Evolutionary conservation across 345 rosid genomes (phyloP), one percentile per base, ranked within the genome.

Genomic region (Dipteronia sinensis): DNA sequence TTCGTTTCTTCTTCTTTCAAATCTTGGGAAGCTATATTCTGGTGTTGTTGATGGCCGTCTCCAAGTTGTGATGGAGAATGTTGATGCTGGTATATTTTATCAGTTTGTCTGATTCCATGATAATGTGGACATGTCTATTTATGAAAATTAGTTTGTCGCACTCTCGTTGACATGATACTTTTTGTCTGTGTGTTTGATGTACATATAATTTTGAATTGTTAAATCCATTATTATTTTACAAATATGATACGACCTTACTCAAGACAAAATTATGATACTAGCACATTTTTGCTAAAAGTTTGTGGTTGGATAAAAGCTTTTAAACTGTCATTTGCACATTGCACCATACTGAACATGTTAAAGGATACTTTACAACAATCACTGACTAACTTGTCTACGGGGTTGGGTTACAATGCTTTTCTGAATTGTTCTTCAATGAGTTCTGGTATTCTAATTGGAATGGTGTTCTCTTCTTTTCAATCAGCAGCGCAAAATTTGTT

Each of bases 61-160:
- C 71, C 79, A 82, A 65, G 78, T 76, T 84, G 81, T 90, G 55
- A 81, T 91, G 89, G 97, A 90, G 42, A 75, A 80, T 71, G 92
- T 96, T 70, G 97, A 96, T 82, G 98, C 98, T 0, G 97, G 99
- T 96, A 85, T 71, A 76, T 69, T 71, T 74, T 58, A 27, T 79
- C 66, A 0, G 49, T 46, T 80, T 53, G 31, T 62, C 55, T 66
- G 69, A 6, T 61, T 65, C 20, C 71, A 20, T 65, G 61, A 74
- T 65, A 20, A 53, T 66, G 44, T 31, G 70, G 56, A 49, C 47
- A 63, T 65, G 9, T 64, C 34, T 61, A 27, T n/a, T 47, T 47
- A 20, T 75, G 22, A 20, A 17, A 16, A 10, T 74, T 74, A 5
- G 47, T 47, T 74, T 64, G 62, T 74, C 19, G 77, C 46, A 63